A percentile compares a stretch with the other conserved stretches of the same genome.
Evolutionary conservation across 1,284 basidiomycete genomes (phyloP).

Genomic region (Pseudozyma thailandica): DNA sequence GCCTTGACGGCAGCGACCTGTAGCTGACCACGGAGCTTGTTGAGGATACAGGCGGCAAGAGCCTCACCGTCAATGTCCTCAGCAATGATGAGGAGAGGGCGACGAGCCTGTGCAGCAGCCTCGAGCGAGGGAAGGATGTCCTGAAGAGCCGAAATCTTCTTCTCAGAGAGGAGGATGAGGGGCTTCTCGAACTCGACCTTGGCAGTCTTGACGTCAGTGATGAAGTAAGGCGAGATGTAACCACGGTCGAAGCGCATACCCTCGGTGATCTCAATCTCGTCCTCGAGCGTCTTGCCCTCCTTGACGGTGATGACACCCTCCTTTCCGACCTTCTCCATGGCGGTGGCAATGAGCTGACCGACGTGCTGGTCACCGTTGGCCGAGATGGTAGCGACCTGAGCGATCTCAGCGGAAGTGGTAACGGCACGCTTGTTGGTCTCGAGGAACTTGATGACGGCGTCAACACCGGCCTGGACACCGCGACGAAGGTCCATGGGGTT

Average conservation of each 20-base stretch:
- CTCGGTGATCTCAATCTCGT: slow-evolving; percentile 98
- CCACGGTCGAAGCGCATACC: slow-evolving; percentile 99
- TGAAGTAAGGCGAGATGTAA: slow-evolving; percentile 98
- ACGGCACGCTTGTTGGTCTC: slow-evolving; percentile 90
- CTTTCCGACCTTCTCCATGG: slow-evolving; percentile 99
- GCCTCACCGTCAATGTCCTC: slow-evolving; percentile 98
- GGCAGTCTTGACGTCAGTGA: slow-evolving; percentile 97
- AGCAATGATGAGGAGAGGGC: slow-evolving; percentile 93
- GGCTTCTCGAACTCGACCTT: slow-evolving; percentile 98
- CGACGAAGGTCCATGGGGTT: slow-evolving; percentile 99
- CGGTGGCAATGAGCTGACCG: slow-evolving; percentile 95
- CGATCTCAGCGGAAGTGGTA: slow-evolving; percentile 96
- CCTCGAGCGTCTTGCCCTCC: slow-evolving; percentile 96
- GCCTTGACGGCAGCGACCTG: slow-evolving; percentile 94
- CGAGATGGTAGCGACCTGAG: slow-evolving; percentile 97
- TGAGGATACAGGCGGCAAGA: slow-evolving; percentile 94
- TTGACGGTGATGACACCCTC: slow-evolving; percentile 99
- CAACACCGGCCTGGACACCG: slow-evolving; percentile 94
- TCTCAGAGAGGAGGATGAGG: slow-evolving; percentile 89
- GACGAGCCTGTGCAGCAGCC: slow-evolving; percentile 86
- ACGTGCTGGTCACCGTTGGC: slow-evolving; percentile 96
- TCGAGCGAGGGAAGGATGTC: slow-evolving; percentile 96
- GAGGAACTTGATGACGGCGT: slow-evolving; percentile 92
- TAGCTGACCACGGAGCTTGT: slow-evolving; percentile 97
- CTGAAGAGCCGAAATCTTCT: slow-evolving; percentile 95